Evolutionary conservation across 441 rosid genomes (phyloP).

Genomic region (Arabidopsis hybrid): DNA sequence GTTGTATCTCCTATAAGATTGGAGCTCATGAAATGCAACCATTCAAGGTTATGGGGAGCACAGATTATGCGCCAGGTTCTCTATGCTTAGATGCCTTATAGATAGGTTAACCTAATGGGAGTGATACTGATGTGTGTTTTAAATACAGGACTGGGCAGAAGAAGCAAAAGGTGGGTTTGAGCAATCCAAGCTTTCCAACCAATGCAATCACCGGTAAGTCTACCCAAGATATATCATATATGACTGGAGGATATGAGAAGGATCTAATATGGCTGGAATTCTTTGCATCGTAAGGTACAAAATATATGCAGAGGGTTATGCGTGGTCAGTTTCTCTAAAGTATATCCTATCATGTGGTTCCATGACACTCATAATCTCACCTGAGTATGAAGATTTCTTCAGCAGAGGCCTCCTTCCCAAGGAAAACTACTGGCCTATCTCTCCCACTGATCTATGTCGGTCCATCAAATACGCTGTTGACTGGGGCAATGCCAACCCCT

Average conservation of each 20-base stretch:
- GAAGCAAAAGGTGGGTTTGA: constrained; percentile 75
- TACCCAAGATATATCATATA: background rate
- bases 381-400: constrained; percentile 88
- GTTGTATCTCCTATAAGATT: constrained; percentile 69
- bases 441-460: constrained; percentile 61
- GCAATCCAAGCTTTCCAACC: constrained; percentile 76
- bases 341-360: constrained; percentile 89
- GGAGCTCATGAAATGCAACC: constrained; percentile 70
- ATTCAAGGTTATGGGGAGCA: constrained; percentile 74
- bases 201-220: constrained; percentile 73
- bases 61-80: constrained; percentile 83
- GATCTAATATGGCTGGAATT: constrained; percentile 16
- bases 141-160: constrained; percentile 74
- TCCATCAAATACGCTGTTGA: constrained; percentile 82
- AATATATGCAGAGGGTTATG: constrained; percentile 94
- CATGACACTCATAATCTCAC: constrained; percentile 73
- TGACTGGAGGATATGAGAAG: constrained; percentile 1
- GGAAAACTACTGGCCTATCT: constrained; percentile 83
- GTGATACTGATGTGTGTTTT: constrained; percentile 16
- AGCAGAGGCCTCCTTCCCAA: constrained; percentile 77
- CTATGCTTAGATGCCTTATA: background rate
- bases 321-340: constrained; percentile 98
- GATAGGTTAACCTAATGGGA: background rate
- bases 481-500: constrained; percentile 81
- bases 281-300: constrained; percentile 62